phyloP scores from a whole-genome alignment of 2,329 filamentous ascomycete genomes.

The Lachnum nothofagi region DNA sequence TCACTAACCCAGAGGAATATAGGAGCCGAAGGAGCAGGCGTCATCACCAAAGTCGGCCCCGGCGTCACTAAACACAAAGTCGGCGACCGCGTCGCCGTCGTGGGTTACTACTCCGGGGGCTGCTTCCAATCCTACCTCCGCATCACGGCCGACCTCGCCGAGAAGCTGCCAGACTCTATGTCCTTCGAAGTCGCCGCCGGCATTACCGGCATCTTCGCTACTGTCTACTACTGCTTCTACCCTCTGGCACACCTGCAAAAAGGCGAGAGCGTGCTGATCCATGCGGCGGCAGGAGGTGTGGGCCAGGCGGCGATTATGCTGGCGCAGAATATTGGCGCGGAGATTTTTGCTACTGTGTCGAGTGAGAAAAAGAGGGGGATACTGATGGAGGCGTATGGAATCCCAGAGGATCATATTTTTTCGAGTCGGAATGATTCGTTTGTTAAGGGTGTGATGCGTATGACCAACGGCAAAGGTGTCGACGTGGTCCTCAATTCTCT shows the following conservation, averaged over 20 bases:
- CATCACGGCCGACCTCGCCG: background rate
- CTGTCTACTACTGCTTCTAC: no score
- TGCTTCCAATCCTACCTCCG: background rate
- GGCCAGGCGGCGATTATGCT: conserved; percentile 32
- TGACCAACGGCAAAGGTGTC: conserved; percentile 23
- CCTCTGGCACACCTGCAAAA: no score
- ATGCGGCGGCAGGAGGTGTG: conserved; percentile 30
- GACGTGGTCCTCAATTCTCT: conserved; percentile 11
- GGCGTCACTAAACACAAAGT: conserved; percentile 22
- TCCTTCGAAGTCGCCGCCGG: conserved; percentile 18
- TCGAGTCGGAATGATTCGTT: conserved; percentile 13
- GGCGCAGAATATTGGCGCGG: conserved; percentile 25
- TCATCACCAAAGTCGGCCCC: conserved; percentile 27
- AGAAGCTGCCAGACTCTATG: conserved; percentile 12
- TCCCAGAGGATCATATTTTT: background rate
- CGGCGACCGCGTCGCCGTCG: conserved; percentile 27
- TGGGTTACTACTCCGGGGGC: background rate
- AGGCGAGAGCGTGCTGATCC: conserved; percentile 34
- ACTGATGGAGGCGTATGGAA: background rate
- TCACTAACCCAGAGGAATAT: no score
- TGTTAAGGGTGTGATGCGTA: conserved; percentile 13
- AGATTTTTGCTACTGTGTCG: conserved; percentile 7
- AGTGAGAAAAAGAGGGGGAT: background rate
- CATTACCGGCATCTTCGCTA: conserved; percentile 11
- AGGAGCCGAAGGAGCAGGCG: conserved; percentile 32